phyloP scores from a whole-genome alignment of 2,329 filamentous ascomycete species.

The Dactylellina haptotyla region DNA sequence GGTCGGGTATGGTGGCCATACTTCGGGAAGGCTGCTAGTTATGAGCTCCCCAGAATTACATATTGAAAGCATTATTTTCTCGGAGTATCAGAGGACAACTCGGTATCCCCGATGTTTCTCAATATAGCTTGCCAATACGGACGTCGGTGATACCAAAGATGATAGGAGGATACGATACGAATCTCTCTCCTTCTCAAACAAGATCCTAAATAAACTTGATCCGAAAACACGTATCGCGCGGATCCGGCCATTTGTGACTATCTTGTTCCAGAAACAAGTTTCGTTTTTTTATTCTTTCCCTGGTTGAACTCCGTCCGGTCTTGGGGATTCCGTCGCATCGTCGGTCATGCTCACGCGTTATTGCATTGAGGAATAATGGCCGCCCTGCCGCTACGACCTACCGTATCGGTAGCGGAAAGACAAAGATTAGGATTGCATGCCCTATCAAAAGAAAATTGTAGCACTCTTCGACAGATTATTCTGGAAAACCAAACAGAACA shows the following conservation, averaged over 20 bases:
- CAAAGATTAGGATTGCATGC: constrained; percentile 22
- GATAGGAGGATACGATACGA: not conserved
- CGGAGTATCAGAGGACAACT: not conserved
- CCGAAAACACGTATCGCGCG: not conserved
- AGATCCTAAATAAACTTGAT: not conserved
- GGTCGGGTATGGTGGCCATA: not conserved
- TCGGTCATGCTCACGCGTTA: not conserved
- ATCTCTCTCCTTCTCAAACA: constrained; percentile 5
- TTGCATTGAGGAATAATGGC: constrained; percentile 29
- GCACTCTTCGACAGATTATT: constrained; percentile 21
- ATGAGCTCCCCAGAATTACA: too few species aligned
- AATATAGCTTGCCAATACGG: not conserved
- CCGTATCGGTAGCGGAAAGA: constrained; percentile 11
- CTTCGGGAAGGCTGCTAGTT: too few species aligned
- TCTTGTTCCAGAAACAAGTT: not conserved
- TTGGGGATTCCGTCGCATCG: not conserved
- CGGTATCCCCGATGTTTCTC: not conserved
- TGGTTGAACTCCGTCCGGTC: not conserved
- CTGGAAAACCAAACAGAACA: too few species aligned
- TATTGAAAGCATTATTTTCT: too few species aligned
- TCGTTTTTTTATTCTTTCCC: not conserved
- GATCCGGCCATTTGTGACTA: constrained; percentile 2
- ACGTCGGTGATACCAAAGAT: not conserved
- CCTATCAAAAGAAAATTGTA: not conserved
- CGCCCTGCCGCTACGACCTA: constrained; percentile 8